Percentiles rank a stretch among this genome's conserved stretches.
Conservation (phyloP, 73 alveolate species). For the Breviolum minutum region DNA sequence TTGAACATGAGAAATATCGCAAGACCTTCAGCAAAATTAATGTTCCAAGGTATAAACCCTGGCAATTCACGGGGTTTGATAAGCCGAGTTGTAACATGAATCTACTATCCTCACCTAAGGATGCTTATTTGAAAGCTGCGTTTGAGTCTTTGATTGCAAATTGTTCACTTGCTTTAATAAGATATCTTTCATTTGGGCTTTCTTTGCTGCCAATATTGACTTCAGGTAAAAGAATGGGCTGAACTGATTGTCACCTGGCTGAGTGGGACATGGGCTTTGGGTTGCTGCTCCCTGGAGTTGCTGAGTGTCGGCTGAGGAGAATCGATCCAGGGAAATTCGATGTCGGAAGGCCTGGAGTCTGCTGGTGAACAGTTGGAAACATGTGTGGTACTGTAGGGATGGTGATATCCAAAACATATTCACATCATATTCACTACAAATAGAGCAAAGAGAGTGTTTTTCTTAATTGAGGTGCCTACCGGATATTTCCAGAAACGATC, state of each 20-base stretch:
- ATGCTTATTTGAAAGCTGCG: too few species aligned
- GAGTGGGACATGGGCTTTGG: neutral
- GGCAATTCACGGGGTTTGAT: too few species aligned
- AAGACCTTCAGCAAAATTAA: neutral
- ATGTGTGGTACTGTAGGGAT: neutral
- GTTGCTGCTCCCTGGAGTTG: too few species aligned
- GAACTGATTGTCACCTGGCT: neutral
- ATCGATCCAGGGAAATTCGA: neutral
- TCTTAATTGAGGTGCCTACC: neutral
- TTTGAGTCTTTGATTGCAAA: too few species aligned
- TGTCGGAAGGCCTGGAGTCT: neutral
- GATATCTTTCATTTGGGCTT: neutral
- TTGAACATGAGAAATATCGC: too few species aligned
- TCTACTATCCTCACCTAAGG: too few species aligned
- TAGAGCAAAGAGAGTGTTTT: neutral
- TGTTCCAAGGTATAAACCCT: too few species aligned
- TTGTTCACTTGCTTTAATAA: too few species aligned
- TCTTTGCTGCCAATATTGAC: neutral
- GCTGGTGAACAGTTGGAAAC: neutral
- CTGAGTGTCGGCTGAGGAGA: neutral
- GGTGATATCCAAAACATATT: too few species aligned
- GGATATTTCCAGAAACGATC: neutral
- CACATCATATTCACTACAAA: too few species aligned
- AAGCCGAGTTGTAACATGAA: too few species aligned
- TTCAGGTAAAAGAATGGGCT: constrained; percentile 36